phyloP scores from a whole-genome alignment of 2,329 filamentous ascomycete species.

The Neofusicoccum laricinum region DNA sequence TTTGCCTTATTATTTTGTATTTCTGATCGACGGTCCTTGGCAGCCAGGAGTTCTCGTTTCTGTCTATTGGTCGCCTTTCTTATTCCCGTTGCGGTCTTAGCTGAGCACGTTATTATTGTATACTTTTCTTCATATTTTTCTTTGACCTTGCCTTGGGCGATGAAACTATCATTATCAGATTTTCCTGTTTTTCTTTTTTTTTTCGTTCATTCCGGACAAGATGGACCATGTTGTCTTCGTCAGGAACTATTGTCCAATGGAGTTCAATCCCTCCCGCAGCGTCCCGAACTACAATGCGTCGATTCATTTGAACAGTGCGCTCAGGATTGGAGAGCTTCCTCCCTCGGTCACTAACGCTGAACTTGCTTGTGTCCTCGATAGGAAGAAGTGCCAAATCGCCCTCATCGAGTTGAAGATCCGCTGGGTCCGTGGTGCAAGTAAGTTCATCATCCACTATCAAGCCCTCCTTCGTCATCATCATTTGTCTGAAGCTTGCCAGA shows the following conservation, averaged over 20 bases:
- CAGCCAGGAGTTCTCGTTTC: too few species aligned
- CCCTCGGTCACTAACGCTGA: background rate
- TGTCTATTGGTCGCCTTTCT: too few species aligned
- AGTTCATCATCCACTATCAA: background rate
- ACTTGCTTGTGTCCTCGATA: background rate
- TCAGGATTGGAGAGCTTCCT: slow-evolving; percentile 6
- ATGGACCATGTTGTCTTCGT: background rate
- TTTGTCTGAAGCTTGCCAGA: background rate
- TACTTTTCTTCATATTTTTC: too few species aligned
- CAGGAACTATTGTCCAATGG: background rate
- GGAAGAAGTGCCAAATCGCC: background rate
- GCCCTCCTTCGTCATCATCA: background rate
- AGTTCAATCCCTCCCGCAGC: background rate
- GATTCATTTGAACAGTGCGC: background rate
- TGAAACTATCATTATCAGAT: too few species aligned
- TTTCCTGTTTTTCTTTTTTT: too few species aligned
- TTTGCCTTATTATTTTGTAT: too few species aligned
- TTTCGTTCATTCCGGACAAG: too few species aligned
- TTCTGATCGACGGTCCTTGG: too few species aligned
- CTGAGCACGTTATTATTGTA: too few species aligned
- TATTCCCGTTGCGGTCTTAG: too few species aligned
- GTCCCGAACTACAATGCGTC: background rate
- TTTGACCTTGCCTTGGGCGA: too few species aligned
- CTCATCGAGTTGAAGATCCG: background rate
- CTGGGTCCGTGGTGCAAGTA: background rate